phyloP scores from a whole-genome alignment of 129 eudicot genomes.

The Daucus carota region DH1_v3.0 NC_030388.2:10335001-10335500 shows the following conservation, averaged over 20 bases:
- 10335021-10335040: not conserved
- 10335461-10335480: not conserved
- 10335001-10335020: not conserved
- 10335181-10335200: not conserved
- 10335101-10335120: not conserved
- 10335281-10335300: not conserved
- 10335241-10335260: not conserved
- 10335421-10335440: not conserved
- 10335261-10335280: not conserved
- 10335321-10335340: not conserved
- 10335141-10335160: not conserved
- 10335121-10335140: not conserved
- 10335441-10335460: not conserved
- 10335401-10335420: not conserved
- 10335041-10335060: not conserved
- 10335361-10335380: not conserved
- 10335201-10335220: not conserved
- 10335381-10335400: not conserved
- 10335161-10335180: not conserved
- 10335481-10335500: constrained; percentile 1
- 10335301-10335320: not conserved
- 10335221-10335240: not conserved
- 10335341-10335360: not conserved
- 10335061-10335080: not conserved
- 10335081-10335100: not conserved